phyloP scores from a whole-genome alignment of 2,329 filamentous ascomycete genomes.

The Canariomyces notabilis region DNA sequence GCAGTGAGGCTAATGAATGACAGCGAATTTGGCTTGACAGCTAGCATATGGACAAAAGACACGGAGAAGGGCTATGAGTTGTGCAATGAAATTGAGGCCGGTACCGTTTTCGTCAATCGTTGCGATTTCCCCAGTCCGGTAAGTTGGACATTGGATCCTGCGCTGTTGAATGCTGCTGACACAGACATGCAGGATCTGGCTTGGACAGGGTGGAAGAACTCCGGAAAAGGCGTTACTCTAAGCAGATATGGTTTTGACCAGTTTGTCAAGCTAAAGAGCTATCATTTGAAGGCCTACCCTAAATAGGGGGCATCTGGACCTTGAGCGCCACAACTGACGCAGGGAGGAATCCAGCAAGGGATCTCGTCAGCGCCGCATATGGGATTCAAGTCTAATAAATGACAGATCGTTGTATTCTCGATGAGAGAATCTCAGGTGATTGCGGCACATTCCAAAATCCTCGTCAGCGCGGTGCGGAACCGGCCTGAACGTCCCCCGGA shows the following conservation, averaged over 20 bases:
- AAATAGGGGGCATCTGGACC: conserved; percentile 40
- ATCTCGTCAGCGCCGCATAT: conserved; percentile 11
- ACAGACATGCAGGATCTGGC: conserved; percentile 64
- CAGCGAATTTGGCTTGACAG: conserved; percentile 87
- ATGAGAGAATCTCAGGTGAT: conserved; percentile 8
- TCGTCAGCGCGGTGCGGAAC: conserved; percentile 18
- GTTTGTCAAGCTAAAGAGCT: conserved; percentile 95
- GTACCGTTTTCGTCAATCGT: conserved; percentile 93
- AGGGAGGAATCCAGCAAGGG: conserved; percentile 19
- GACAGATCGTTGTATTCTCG: conserved; percentile 16
- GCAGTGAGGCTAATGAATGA: conserved; percentile 88
- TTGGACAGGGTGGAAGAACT: conserved; percentile 99
- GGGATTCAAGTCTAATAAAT: conserved; percentile 13
- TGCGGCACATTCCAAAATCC: conserved; percentile 20
- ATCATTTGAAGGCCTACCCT: conserved; percentile 79
- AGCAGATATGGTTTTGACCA: conserved; percentile 90
- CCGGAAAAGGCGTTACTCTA: conserved; percentile 83
- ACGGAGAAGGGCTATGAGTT: conserved; percentile 68
- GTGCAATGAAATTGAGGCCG: conserved; percentile 77
- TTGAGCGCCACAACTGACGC: conserved; percentile 9
- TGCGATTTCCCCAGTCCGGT: conserved; percentile 89
- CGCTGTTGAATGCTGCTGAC: conserved; percentile 18
- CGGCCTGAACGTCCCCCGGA: conserved; percentile 9
- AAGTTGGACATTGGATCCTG: conserved; percentile 38
- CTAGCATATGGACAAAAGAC: conserved; percentile 97